These are phyloP conservation scores for Claviceps spartinae DNA, from an alignment of 2,329 filamentous ascomycete species.

Conservation along the genomic window DNA sequence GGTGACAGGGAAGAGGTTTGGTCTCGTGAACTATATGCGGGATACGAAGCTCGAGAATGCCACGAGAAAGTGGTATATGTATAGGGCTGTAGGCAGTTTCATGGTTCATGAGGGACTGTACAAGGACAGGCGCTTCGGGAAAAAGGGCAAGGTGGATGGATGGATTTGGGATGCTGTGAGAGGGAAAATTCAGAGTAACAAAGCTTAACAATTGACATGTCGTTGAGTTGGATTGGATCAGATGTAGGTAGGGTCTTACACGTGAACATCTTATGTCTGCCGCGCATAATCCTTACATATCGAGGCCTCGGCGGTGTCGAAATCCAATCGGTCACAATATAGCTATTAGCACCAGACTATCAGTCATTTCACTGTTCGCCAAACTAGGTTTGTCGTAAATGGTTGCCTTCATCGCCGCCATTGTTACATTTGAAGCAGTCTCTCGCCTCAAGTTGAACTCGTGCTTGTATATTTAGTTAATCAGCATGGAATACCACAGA, in stretches of 20 bases:
- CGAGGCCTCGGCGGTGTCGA: too few relatives aligned
- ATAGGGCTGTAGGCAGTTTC: slow-evolving; percentile 25
- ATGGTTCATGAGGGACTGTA: slow-evolving; percentile 20
- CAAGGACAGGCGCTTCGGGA: slow-evolving; percentile 3
- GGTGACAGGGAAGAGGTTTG: slow-evolving; percentile 14
- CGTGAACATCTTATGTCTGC: neutral
- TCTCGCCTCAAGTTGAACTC: too few relatives aligned
- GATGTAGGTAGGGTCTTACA: neutral
- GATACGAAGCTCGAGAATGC: slow-evolving; percentile 21
- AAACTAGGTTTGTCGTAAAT: too few relatives aligned
- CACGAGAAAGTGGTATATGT: slow-evolving; percentile 25
- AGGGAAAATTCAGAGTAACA: slow-evolving; percentile 17
- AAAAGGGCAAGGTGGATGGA: slow-evolving; percentile 17
- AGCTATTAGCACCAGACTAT: too few relatives aligned
- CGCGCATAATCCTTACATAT: too few relatives aligned
- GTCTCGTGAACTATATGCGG: slow-evolving; percentile 28
- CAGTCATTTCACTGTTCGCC: too few relatives aligned
- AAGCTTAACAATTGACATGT: neutral
- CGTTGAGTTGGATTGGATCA: neutral
- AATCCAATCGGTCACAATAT: too few relatives aligned
- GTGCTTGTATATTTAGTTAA: too few relatives aligned
- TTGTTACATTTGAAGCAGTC: too few relatives aligned
- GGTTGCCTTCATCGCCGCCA: too few relatives aligned
- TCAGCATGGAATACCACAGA: too few relatives aligned
- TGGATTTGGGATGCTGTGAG: slow-evolving; percentile 29